Base-by-base conservation (phyloP, 2,329 filamentous ascomycete genomes). In the Neonectria faginata region DNA sequence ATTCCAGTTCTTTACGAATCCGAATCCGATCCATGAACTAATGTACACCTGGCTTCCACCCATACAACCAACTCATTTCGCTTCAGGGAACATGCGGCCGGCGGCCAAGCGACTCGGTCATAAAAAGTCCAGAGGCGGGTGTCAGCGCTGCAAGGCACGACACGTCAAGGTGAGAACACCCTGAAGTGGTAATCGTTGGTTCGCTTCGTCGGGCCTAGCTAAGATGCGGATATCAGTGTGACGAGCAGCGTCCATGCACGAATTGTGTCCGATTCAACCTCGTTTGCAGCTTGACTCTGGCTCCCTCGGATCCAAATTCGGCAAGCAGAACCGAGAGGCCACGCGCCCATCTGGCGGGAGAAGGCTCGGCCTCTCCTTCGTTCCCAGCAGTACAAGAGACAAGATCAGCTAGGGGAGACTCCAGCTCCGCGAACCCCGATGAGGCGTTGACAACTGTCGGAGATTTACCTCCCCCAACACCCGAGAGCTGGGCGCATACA, bases 251-350 rank as follows among this genome's bases (percentile, higher is more conserved):
- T 8, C 67, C 67, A 18, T 69, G 67, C 42, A 48, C 54, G 1
- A 67, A 65, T 36, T 69, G 67, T 16, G 56, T 67, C 8, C 62
- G 67, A 1, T 69, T 69, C 11, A 59, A 62, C 27, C 51, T 65
- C 14, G 53, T 53, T 10, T 69, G 67, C 39, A 69, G 67, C 25
- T 42, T 69, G n/a, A 65, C 48, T 3, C 18, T 51, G 33, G 22
- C 63, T 31, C 36, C 33, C 14, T 39, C 33, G 5, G 12, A 16
- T 16, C 7, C 12, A 16, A 39, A 39, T 16, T 39, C 33, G 33
- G 33, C 16, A 39, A 39, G 12, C 5, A 39, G 33, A 16, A 14
- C 33, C 33, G 14, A 16, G 5, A 16, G 16, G 6, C 12, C 12
- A 39, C 33, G 16, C 12, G 14, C 5, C 14, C 12, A 16, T 16